Conservation (phyloP, 176 grass and related monocot species). For the Hordeum vulgare region MorexV3_pseudomolecules_assembly NC_058519.1:593981877-593982376, state of each 20-base stretch:
- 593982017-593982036: slow-evolving; percentile 16
- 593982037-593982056: slow-evolving; percentile 37
- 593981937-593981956: slow-evolving; percentile 13
- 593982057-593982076: slow-evolving; percentile 99
- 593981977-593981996: slow-evolving; percentile 4
- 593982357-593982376: slow-evolving; percentile 87
- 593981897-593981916: slow-evolving; percentile 1
- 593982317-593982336: slow-evolving; percentile 99
- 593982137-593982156: slow-evolving; percentile 97
- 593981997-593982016: not conserved
- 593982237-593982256: slow-evolving; percentile 2
- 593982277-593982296: slow-evolving; percentile 20
- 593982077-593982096: slow-evolving; percentile 97
- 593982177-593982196: slow-evolving; percentile 98
- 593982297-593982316: slow-evolving; percentile 65
- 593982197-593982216: slow-evolving; percentile 97
- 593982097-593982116: slow-evolving; percentile 96
- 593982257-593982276: slow-evolving; percentile 12
- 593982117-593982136: slow-evolving; percentile 98
- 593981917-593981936: slow-evolving; percentile 2
- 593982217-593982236: slow-evolving; percentile 4
- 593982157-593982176: slow-evolving; percentile 89
- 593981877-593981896: not conserved
- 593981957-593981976: not conserved
- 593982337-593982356: slow-evolving; percentile 78